phyloP scores from a whole-genome alignment of 1,284 basidiomycete genomes.

The Ceratorhiza oryzae-sativae region DNA sequence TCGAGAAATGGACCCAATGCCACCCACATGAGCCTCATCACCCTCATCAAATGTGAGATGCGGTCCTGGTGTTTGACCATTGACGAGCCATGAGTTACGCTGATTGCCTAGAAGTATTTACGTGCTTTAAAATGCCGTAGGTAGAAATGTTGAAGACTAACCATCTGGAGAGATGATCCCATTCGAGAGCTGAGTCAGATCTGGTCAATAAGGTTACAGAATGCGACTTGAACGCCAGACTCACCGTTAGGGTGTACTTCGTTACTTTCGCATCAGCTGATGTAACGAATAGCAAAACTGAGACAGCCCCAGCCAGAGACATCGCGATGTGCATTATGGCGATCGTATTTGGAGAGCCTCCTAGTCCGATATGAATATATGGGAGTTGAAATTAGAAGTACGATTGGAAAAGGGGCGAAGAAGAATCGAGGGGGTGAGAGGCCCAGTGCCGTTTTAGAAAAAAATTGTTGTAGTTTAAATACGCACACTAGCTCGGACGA shows the following conservation, averaged over 20 bases:
- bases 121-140: background rate
- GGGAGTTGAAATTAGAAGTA: background rate
- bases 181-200: background rate
- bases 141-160: background rate
- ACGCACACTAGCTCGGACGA: background rate
- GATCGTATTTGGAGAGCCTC: background rate
- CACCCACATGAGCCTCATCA: constrained; percentile 32
- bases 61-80: constrained; percentile 37
- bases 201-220: too few species aligned
- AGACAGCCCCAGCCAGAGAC: constrained; percentile 4
- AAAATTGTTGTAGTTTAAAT: background rate
- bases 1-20: background rate
- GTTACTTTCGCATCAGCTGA: constrained; percentile 1
- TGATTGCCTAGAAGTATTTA: background rate
- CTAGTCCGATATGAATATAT: background rate
- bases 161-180: constrained; percentile 22
- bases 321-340: background rate
- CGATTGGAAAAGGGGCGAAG: too few species aligned
- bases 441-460: background rate
- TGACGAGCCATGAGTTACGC: constrained; percentile 17
- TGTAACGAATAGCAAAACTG: background rate
- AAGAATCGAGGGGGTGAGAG: background rate
- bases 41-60: constrained; percentile 34
- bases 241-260: constrained; percentile 24
- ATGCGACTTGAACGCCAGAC: background rate